Evolutionary conservation across 495 filamentous ascomycete genomes (phyloP).

Genomic region (Aspergillus indologenus): DNA sequence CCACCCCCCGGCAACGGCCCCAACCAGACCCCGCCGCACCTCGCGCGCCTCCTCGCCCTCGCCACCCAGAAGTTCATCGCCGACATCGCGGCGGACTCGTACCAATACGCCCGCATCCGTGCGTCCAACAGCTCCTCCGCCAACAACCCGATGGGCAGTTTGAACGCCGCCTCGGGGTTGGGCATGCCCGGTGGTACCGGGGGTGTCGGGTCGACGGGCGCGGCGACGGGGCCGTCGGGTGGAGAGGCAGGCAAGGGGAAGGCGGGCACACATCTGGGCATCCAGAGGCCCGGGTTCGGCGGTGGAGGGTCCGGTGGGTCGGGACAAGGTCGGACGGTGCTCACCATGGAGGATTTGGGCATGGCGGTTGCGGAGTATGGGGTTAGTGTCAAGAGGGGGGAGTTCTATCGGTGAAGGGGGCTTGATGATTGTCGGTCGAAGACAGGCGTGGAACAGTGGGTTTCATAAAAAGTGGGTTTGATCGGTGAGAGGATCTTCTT

Average conservation of each 20-base stretch:
- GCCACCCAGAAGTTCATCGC: constrained; percentile 98
- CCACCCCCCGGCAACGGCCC: constrained; percentile 78
- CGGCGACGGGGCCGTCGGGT: constrained; percentile 49
- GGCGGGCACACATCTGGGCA: constrained; percentile 71
- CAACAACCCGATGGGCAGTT: constrained; percentile 82
- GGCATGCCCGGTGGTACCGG: constrained; percentile 57
- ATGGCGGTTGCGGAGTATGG: constrained; percentile 98
- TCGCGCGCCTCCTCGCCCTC: constrained; percentile 89
- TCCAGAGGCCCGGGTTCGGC: constrained; percentile 86
- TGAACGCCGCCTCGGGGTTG: constrained; percentile 74
- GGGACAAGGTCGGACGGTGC: constrained; percentile 80
- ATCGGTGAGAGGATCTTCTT: too few species aligned
- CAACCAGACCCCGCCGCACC: constrained; percentile 78
- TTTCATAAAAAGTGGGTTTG: too few species aligned
- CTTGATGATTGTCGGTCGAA: too few species aligned
- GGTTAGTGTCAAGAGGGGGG: constrained; percentile 91
- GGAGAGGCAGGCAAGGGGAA: constrained; percentile 57
- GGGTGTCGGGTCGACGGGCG: constrained; percentile 48
- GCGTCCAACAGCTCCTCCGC: constrained; percentile 80
- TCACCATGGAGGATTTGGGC: constrained; percentile 98
- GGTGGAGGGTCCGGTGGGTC: constrained; percentile 88
- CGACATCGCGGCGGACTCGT: constrained; percentile 94
- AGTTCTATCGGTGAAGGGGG: constrained; percentile 80
- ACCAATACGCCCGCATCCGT: constrained; percentile 93
- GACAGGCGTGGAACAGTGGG: constrained; percentile 1